phyloP scores from a whole-genome alignment of 768 basidiomycete genomes.

The Mrakia blollopis region DNA sequence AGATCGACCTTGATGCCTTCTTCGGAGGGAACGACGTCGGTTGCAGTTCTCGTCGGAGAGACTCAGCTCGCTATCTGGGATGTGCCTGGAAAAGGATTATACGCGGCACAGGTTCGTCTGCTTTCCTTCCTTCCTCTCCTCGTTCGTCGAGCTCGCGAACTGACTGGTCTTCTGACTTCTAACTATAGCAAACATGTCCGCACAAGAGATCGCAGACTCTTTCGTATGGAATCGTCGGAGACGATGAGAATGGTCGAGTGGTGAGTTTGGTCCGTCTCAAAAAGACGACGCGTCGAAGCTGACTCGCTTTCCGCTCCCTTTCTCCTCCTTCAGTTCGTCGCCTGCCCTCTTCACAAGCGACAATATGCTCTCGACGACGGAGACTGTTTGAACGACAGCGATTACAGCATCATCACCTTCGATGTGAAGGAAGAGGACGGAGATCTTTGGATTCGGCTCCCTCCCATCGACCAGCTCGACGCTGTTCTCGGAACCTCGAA shows the following conservation, averaged over 20 bases:
- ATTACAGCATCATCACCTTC: conserved; percentile 52
- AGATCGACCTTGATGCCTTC: conserved; percentile 53
- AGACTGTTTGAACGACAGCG: conserved; percentile 56
- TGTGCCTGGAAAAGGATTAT: conserved; percentile 57
- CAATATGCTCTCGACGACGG: conserved; percentile 59
- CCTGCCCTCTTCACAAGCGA: conserved; percentile 61
- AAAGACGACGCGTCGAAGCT: background rate
- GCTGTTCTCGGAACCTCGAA: conserved; percentile 59
- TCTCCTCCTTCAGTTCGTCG: conserved; percentile 33
- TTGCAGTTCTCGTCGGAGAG: conserved; percentile 34
- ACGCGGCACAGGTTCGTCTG: conserved; percentile 53
- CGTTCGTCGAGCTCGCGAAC: background rate
- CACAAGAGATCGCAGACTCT: conserved; percentile 59
- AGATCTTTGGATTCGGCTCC: conserved; percentile 54
- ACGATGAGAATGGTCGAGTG: conserved; percentile 55
- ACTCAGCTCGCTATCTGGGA: conserved; percentile 66
- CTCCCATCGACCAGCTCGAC: conserved; percentile 54
- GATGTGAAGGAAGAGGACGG: conserved; percentile 52
- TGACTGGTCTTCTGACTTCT: background rate
- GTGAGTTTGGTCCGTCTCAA: conserved; percentile 43
- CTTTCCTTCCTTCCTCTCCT: background rate
- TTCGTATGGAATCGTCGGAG: conserved; percentile 61
- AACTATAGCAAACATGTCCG: background rate
- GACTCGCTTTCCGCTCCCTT: background rate
- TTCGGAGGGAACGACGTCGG: conserved; percentile 50